Evolutionary conservation across 208 protist species (phyloP).

Genomic region (Leishmania gerbilli): DNA sequence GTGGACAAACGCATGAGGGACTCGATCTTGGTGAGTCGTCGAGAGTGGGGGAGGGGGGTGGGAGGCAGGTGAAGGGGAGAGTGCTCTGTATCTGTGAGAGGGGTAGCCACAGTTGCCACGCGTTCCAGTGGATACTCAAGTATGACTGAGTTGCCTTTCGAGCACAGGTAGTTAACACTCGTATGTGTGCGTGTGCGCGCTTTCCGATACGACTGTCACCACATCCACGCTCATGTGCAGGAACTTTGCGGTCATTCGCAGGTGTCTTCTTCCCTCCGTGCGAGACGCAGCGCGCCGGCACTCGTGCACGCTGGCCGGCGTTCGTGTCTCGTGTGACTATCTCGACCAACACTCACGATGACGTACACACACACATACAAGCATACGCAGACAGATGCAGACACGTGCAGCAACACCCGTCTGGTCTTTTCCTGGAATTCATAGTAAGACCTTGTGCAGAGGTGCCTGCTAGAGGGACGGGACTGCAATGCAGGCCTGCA

Average conservation of each 20-base stretch:
- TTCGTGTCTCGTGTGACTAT: not conserved
- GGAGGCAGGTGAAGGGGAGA: not conserved
- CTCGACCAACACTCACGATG: not conserved
- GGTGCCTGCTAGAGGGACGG: not conserved
- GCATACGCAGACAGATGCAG: not conserved
- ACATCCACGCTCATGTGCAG: not conserved
- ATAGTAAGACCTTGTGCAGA: not conserved
- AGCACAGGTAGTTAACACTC: not conserved
- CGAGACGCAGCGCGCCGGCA: not conserved
- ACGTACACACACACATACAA: not conserved
- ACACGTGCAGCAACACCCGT: not conserved
- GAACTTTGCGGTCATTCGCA: not conserved
- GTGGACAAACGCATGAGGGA: constrained; percentile 10
- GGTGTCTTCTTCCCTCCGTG: not conserved
- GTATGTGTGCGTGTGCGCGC: not conserved
- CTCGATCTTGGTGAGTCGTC: not conserved
- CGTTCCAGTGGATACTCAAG: not conserved
- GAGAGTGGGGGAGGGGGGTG: not conserved
- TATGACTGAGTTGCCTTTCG: not conserved
- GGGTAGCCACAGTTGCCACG: not conserved
- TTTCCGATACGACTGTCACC: not conserved
- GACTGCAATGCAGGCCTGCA: not conserved
- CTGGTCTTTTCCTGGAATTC: not conserved
- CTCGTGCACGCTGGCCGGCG: not conserved
- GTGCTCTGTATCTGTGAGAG: not conserved